These are phyloP conservation scores for Nitzschia sp. DNA, from an alignment of 108 stramenopile genomes.

Conservation along the genomic window DNA sequence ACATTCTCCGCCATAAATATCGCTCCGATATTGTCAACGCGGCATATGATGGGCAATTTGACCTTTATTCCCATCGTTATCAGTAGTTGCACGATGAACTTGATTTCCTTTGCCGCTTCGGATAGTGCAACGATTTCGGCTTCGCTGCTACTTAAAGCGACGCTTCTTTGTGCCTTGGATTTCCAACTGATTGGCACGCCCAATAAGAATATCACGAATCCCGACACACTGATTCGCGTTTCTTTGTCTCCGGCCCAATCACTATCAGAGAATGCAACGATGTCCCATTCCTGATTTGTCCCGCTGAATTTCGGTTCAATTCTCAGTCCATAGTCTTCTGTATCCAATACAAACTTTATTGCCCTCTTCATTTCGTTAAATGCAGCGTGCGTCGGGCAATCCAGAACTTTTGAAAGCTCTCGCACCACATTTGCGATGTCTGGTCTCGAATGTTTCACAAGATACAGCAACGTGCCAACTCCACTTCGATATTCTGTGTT, in stretches of 20 bases:
- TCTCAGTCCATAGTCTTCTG: not conserved
- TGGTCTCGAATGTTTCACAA: conserved; percentile 1
- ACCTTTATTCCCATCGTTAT: conserved; percentile 26
- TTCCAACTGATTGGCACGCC: conserved; percentile 10
- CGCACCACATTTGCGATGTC: conserved; percentile 10
- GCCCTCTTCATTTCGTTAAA: conserved; percentile 24
- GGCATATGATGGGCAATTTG: conserved; percentile 26
- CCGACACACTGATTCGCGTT: not conserved
- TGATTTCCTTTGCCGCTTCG: conserved; percentile 4
- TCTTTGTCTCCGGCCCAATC: conserved; percentile 15
- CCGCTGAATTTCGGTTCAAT: not conserved
- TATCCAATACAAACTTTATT: conserved; percentile 19
- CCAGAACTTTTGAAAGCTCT: conserved; percentile 18
- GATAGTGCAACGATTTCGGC: not conserved
- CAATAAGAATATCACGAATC: not conserved
- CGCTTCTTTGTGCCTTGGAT: not conserved
- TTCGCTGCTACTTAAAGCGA: not conserved
- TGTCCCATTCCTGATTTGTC: not conserved
- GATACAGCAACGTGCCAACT: conserved; percentile 28
- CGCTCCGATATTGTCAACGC: conserved; percentile 27
- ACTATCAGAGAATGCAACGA: conserved; percentile 4
- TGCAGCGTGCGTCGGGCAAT: conserved; percentile 10
- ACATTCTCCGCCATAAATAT: conserved; percentile 12
- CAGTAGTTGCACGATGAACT: not conserved
- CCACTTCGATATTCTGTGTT: conserved; percentile 5